Base-by-base conservation (phyloP, 306 rosid genomes). In the Quercus suber region DNA sequence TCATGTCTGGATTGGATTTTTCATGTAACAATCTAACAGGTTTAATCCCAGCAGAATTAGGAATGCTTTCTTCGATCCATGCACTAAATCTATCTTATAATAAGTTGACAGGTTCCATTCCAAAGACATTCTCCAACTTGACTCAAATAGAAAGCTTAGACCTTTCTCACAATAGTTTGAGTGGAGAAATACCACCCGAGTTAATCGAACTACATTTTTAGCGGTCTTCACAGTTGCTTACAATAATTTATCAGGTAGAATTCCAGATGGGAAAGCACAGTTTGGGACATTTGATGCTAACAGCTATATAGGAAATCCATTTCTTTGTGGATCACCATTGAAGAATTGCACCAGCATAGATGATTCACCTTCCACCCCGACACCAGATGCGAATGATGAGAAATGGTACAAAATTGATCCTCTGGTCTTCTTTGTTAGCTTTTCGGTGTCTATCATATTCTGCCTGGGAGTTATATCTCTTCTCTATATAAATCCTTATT, bases 21-120 rank as follows among this genome's bases (percentile, higher is more conserved):
- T 77, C 75, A 31, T 19, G 25, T 5, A 77, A 77, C 30, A 37
- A 69, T 1, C 11, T 77, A 1, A 69, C 55, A 13, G 69, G 81
- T 33, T 3, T 31, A 1, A 77, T 77, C 49, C 80, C 67, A 31
- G 6, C 0, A n/a, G 33, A 53, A 31, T 25, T 77, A 3, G 74
- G 67, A 12, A 15, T 31, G 10, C 28, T 77, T 19, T 58, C 13
- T 28, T 27, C 17, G 19, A 51, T 77, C 20, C 73, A 27, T 28
- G 20, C 65, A 15, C 1, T 77, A 37, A 61, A 79, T 60, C 63
- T 79, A 17, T 79, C 82, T 2, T n/a, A 49, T 73, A 79, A 79
- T 51, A 8, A 51, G 4, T 61, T 79, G 17, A 30, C 0, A 13
- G 77, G 77, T 57, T 71, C 35, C 0, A 79, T 79, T 59, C 71